phyloP scores from a whole-genome alignment of 108 stramenopile species.

The Fragilariopsis cylindrus region DNA sequence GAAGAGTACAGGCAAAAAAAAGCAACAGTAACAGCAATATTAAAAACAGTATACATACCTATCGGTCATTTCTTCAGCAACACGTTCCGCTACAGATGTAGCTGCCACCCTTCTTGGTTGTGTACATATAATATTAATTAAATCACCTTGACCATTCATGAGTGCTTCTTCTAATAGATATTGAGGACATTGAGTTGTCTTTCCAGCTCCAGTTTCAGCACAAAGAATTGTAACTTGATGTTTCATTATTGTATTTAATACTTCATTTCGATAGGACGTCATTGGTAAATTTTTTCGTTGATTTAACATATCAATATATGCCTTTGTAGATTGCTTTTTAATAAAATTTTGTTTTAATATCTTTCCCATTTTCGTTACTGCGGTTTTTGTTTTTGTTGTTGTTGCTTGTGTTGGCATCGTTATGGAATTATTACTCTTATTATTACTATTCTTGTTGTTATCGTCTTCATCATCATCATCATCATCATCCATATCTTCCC shows the following conservation, averaged over 20 bases:
- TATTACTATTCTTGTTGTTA: neutral
- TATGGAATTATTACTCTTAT: neutral
- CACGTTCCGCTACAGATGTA: constrained; percentile 74
- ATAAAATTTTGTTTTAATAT: constrained; percentile 40
- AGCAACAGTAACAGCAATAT: neutral
- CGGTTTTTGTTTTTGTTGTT: neutral
- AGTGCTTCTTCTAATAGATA: constrained; percentile 83
- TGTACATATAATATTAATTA: constrained; percentile 71
- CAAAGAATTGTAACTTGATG: constrained; percentile 64
- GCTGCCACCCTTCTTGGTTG: constrained; percentile 81
- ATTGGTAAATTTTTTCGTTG: constrained; percentile 56
- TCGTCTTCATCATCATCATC: constrained; percentile 17
- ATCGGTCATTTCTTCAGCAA: constrained; percentile 72
- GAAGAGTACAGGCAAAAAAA: neutral
- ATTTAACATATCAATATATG: constrained; percentile 47
- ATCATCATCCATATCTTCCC: constrained; percentile 15
- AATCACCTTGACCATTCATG: constrained; percentile 42
- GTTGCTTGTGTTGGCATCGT: neutral
- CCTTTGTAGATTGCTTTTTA: constrained; percentile 28
- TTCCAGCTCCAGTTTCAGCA: constrained; percentile 78
- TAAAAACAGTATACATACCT: constrained; percentile 1
- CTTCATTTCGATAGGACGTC: constrained; percentile 38
- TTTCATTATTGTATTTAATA: constrained; percentile 46
- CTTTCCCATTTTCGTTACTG: constrained; percentile 14
- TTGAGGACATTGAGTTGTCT: constrained; percentile 79